Base-by-base conservation (phyloP, 495 filamentous ascomycete genomes). In the Daldinia loculata region DNA sequence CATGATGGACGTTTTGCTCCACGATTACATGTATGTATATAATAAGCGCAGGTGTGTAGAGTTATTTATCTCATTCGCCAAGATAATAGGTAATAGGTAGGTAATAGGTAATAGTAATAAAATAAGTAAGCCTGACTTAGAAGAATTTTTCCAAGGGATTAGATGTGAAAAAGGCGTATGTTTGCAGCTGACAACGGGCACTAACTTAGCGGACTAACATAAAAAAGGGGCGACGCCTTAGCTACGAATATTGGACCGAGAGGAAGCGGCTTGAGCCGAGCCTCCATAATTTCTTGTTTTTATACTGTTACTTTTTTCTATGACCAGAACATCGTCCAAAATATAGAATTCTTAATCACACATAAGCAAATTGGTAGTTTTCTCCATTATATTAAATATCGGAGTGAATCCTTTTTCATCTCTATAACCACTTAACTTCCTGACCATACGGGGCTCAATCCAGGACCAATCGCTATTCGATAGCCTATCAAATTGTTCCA, bases 21-120 rank as follows among this genome's bases (percentile, higher is more conserved):
- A 24, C 14, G 24, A 53, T 24, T 52, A 22, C 43, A 48, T 24
- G 43, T 32, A 34, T 15, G 55, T 30, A 7, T 53, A 27, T 15
- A 27, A 27, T 27, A 24, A 8, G 30, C 32, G 34, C 11, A 38
- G 48, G 53, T 62, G 36, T 61, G 27, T 39, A 63, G 69, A 67
- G 53, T 38, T 64, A 67, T 61, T 67, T 66, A 67, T 61, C 27
- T 66, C 24, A 73, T 48, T 73, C 32, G 70, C 43, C 36, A 43
- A 72, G 26, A 43, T 30, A 22, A 0, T 30, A n/a, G 3, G n/a
- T 27, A 15, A 58, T 8, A 24, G 6, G 19, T 50, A 29, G 1
- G 27, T 4, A 29, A 29, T 29, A 26, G 11, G 1, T 17, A 24
- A 51, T 50, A 51, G n/a, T 7, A 51, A 61, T 19, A 27, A n/a